These are phyloP conservation scores for Gracilariopsis chorda DNA, from an alignment of 23 red algal genomes.

Conservation along the genomic window DNA sequence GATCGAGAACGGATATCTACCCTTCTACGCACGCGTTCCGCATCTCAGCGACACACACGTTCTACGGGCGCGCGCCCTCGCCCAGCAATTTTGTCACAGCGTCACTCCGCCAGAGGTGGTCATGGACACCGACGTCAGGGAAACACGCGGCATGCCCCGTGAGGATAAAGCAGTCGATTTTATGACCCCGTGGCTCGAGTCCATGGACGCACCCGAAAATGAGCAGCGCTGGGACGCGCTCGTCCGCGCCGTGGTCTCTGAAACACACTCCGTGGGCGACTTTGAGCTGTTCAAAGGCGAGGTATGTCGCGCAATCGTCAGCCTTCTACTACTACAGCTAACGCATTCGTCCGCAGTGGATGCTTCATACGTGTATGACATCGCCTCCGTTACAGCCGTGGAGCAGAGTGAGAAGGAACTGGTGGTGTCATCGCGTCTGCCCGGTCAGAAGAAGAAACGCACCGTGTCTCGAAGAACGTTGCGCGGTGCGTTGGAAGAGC, in stretches of 20 bases:
- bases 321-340: constrained; percentile 14
- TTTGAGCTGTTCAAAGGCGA: constrained; percentile 55
- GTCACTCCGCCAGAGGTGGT: constrained; percentile 23
- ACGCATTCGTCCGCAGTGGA: constrained; percentile 8
- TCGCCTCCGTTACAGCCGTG: constrained; percentile 32
- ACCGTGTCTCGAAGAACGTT: constrained; percentile 42
- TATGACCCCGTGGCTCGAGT: constrained; percentile 55
- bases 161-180: constrained; percentile 52
- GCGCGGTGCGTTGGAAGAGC: constrained; percentile 17
- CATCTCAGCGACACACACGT: constrained; percentile 11
- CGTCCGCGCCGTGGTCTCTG: background rate
- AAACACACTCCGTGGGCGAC: background rate
- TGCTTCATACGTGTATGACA: constrained; percentile 48
- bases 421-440: constrained; percentile 13
- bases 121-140: constrained; percentile 52
- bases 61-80: background rate
- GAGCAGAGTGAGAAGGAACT: constrained; percentile 57
- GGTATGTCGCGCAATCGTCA: constrained; percentile 51
- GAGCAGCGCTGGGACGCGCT: constrained; percentile 13
- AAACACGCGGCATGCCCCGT: constrained; percentile 47
- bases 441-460: constrained; percentile 46
- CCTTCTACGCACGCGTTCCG: constrained; percentile 31
- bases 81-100: constrained; percentile 33
- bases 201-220: background rate
- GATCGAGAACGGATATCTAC: constrained; percentile 35